Base-by-base conservation (phyloP, 192 early-diverging fungal species). In the Coemansia sp. region DNA sequence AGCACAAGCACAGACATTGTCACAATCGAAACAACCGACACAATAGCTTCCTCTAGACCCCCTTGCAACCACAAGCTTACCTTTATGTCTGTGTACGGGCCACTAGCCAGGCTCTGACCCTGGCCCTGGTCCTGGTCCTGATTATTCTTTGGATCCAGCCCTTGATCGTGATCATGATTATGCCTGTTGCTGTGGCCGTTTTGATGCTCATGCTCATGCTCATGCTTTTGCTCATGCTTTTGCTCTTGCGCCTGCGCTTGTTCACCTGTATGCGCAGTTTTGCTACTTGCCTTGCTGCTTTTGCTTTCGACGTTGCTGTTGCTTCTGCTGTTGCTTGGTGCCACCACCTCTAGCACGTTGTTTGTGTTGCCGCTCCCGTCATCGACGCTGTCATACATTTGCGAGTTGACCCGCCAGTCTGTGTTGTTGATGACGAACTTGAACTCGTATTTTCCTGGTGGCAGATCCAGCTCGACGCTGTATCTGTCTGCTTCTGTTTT, bases 381-480 rank as follows among this genome's bases (percentile, higher is more conserved):
- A 17, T 59, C 56, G 0, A 51, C 68, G 16, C 61, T 71, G 22
- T 63, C 48, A 63, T 80, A 80, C 40, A 17, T 30, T 5, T 42
- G 33, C 32, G 71, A 16, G 62, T 66, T 68, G 58, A 75, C 50
- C 48, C 59, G 68, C 77, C 77, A 80, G n/a, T 80, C 72, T 12
- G 54, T 42, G 14, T 55, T 66, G 56, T 80, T 65, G 55, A 80
- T 48, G 20, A 80, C 69, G 61, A 71, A 80, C 51, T 80, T 80
- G 63, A 80, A 80, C 66, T 74, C 72, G 69, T 80, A 80, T 25
- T 56, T 56, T 3, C 77, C 77, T 1, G 72, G 77, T 28, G 48
- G 34, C 32, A 80, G 72, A 55, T 17, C 52, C 68, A 80, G 57
- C 17, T 30, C 55, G 20, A 51, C 68, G 11, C 54, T 65, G 59